Evolutionary conservation across 345 rosid genomes (phyloP).

Genomic region (Lagerstroemia speciosa): DNA sequence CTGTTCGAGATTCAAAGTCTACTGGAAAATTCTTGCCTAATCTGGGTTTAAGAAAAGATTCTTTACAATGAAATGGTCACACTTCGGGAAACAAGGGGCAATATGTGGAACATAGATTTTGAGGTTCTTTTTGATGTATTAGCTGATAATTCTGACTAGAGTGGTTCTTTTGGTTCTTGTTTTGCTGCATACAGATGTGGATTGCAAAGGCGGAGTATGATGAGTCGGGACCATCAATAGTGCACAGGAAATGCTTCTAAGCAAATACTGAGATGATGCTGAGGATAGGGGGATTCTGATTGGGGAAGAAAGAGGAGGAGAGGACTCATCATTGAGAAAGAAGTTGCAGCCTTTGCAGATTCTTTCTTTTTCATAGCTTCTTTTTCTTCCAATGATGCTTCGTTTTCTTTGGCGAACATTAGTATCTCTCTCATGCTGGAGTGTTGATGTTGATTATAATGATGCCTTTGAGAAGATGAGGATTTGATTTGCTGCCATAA

Average conservation of each 20-base stretch:
- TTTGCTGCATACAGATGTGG: constrained; percentile 27
- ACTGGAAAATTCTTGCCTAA: too few species aligned
- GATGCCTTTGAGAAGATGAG: constrained; percentile 22
- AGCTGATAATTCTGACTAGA: too few species aligned
- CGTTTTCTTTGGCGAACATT: not conserved
- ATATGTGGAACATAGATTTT: too few species aligned
- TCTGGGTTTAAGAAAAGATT: too few species aligned
- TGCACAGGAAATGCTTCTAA: constrained; percentile 46
- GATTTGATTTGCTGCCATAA: constrained; percentile 17
- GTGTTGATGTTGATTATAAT: constrained; percentile 14
- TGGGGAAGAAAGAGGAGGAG: constrained; percentile 9
- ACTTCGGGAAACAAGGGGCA: too few species aligned
- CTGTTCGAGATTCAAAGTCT: too few species aligned
- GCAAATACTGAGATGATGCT: not conserved
- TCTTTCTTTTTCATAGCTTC: constrained; percentile 18
- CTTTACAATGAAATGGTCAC: too few species aligned
- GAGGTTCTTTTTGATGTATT: too few species aligned
- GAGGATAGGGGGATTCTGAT: not conserved
- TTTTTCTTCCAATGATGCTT: not conserved
- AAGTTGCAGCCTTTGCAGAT: constrained; percentile 10
- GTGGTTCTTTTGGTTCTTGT: too few species aligned
- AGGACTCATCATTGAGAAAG: constrained; percentile 11
- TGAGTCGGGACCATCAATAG: constrained; percentile 42
- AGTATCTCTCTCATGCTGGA: constrained; percentile 16
- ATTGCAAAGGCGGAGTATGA: constrained; percentile 42